phyloP scores from a whole-genome alignment of 257 asterid genomes.

The Nemophila menziesii region DNA sequence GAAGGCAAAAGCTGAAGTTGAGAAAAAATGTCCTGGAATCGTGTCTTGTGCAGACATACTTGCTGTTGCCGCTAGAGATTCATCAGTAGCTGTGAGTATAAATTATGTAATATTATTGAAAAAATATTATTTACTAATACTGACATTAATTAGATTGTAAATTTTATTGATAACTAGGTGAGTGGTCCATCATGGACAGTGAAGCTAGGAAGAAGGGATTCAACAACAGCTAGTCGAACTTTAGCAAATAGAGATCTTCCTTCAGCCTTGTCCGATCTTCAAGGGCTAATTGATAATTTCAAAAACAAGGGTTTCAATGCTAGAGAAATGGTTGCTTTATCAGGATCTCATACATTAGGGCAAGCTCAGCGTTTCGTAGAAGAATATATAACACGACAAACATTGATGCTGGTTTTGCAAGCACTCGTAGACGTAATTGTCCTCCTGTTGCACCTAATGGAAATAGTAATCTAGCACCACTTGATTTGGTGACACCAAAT shows the following conservation, averaged over 20 bases:
- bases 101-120: no score
- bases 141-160: no score
- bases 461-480: conserved; percentile 17
- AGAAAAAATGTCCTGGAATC: conserved; percentile 14
- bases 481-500: conserved; percentile 19
- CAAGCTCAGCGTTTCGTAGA: conserved; percentile 20
- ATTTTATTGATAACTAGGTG: conserved; percentile 19
- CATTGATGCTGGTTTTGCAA: conserved; percentile 25
- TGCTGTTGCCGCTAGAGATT: conserved; percentile 19
- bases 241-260: conserved; percentile 19
- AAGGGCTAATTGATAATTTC: conserved; percentile 6
- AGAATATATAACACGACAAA: conserved; percentile 22
- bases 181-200: conserved; percentile 30
- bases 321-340: conserved; percentile 25
- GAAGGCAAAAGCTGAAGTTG: conserved; percentile 11
- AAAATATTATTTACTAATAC: no score
- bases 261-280: conserved; percentile 4
- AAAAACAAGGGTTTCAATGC: conserved; percentile 9
- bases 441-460: conserved; percentile 10
- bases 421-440: conserved; percentile 18
- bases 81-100: conserved; percentile 12
- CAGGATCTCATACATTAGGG: conserved; percentile 26
- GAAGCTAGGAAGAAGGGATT: conserved; percentile 27
- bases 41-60: conserved; percentile 22
- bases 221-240: conserved; percentile 20